Percentiles rank a stretch among this genome's conserved stretches.
Conservation (phyloP, 495 filamentous ascomycete genomes). For the Xylaria acuta region DNA sequence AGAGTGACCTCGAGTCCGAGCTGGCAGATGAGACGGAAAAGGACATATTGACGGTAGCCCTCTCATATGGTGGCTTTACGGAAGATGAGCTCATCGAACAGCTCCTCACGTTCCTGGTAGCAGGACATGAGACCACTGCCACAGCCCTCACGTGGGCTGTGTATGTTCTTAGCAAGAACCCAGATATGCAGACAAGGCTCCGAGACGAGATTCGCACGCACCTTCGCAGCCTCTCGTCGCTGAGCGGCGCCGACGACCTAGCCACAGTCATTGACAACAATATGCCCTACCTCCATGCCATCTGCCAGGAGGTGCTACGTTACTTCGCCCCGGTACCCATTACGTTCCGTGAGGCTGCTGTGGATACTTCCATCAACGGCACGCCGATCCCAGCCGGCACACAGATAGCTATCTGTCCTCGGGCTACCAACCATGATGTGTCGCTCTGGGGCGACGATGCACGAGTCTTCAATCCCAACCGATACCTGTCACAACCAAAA, state of each 20-base stretch:
- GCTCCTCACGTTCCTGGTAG: conserved; percentile 82
- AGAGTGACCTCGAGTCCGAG: conserved; percentile 57
- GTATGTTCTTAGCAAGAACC: conserved; percentile 45
- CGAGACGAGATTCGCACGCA: conserved; percentile 54
- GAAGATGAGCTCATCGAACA: conserved; percentile 78
- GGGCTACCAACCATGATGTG: conserved; percentile 55
- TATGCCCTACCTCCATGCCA: conserved; percentile 42
- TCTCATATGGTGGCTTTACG: conserved; percentile 69
- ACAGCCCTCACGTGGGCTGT: conserved; percentile 49
- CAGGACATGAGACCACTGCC: conserved; percentile 70
- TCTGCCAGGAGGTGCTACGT: conserved; percentile 47
- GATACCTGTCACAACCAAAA: conserved; percentile 42
- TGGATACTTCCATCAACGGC: conserved; percentile 64
- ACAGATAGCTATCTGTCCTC: conserved; percentile 53
- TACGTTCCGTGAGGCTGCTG: conserved; percentile 49
- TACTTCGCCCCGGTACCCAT: conserved; percentile 46
- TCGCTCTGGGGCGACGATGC: conserved; percentile 52
- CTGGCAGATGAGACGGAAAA: conserved; percentile 46
- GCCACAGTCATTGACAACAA: conserved; percentile 26
- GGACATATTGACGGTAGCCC: conserved; percentile 76
- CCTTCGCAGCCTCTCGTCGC: conserved; percentile 53
- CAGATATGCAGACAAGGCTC: conserved; percentile 44
- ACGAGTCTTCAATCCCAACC: conserved; percentile 48
- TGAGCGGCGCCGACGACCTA: conserved; percentile 4
- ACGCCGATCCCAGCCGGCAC: conserved; percentile 55